phyloP scores from a whole-genome alignment of 106 monocot species.

The Allium sativum region DNA sequence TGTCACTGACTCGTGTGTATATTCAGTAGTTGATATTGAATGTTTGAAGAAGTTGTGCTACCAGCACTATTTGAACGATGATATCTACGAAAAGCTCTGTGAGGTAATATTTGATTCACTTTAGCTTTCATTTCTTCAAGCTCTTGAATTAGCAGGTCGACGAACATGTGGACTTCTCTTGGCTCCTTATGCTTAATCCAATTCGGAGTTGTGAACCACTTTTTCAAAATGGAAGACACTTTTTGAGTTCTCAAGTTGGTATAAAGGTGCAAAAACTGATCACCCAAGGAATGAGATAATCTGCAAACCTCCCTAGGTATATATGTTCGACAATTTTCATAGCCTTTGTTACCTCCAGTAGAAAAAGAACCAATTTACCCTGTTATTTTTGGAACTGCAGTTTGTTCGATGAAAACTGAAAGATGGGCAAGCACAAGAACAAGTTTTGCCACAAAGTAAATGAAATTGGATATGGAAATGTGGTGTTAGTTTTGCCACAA shows the following conservation, averaged over 20 bases:
- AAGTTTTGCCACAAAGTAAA: no score
- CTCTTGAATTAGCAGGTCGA: slow-evolving; percentile 93
- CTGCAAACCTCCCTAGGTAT: slow-evolving; percentile 91
- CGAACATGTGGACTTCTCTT: slow-evolving; percentile 97
- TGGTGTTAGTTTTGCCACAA: slow-evolving; percentile 44
- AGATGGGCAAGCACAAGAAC: slow-evolving; percentile 83
- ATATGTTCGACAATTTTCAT: slow-evolving; percentile 89
- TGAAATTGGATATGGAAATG: no score
- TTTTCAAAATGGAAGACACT: slow-evolving; percentile 65
- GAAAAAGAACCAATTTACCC: slow-evolving; percentile 91
- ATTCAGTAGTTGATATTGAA: no score
- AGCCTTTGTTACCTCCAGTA: slow-evolving; percentile 66
- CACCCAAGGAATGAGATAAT: slow-evolving; percentile 68
- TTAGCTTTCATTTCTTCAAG: slow-evolving; percentile 54
- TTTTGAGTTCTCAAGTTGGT: slow-evolving; percentile 88
- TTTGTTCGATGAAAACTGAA: slow-evolving; percentile 81
- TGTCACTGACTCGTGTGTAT: no score
- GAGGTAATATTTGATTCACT: slow-evolving; percentile 75
- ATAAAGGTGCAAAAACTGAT: slow-evolving; percentile 77
- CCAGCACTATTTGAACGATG: slow-evolving; percentile 73
- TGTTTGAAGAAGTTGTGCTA: slow-evolving; percentile 85
- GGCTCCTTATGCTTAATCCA: slow-evolving; percentile 99
- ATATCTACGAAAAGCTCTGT: slow-evolving; percentile 43
- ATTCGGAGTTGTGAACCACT: slow-evolving; percentile 86
- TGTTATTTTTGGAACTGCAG: slow-evolving; percentile 85